Percentiles rank a stretch among this genome's conserved stretches.
Conservation (phyloP, 1,284 basidiomycete genomes). For the Peniophora sp. region DNA sequence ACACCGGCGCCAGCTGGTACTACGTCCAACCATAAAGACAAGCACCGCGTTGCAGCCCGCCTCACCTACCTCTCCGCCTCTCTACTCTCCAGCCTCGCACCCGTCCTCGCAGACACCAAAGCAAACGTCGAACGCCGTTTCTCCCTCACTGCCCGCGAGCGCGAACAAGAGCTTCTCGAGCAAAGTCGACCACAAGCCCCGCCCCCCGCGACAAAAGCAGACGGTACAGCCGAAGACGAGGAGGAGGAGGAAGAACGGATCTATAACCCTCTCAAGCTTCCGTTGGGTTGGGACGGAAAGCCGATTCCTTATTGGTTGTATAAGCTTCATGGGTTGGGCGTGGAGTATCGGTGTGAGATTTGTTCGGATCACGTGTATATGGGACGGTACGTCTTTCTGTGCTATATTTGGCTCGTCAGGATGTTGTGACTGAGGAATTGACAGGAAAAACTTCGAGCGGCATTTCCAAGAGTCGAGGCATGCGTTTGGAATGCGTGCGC, state of each 20-base stretch:
- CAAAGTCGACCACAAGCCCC: slow-evolving; percentile 66
- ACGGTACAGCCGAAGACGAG: slow-evolving; percentile 57
- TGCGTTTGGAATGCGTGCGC: slow-evolving; percentile 96
- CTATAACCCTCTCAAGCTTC: slow-evolving; percentile 96
- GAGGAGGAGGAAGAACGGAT: slow-evolving; percentile 93
- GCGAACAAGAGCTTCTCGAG: slow-evolving; percentile 88
- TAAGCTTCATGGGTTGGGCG: slow-evolving; percentile 95
- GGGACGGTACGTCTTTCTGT: slow-evolving; percentile 59
- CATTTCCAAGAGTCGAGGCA: slow-evolving; percentile 96
- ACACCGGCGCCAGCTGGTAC: slow-evolving; percentile 15
- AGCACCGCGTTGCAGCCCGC: slow-evolving; percentile 63
- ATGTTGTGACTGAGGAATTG: not conserved
- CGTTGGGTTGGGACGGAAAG: slow-evolving; percentile 97
- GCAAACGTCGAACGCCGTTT: slow-evolving; percentile 95
- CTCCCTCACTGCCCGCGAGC: slow-evolving; percentile 92
- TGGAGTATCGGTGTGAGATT: slow-evolving; percentile 97
- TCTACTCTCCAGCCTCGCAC: slow-evolving; percentile 58
- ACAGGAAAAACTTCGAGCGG: slow-evolving; percentile 81
- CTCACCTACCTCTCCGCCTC: slow-evolving; percentile 66
- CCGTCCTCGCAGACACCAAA: slow-evolving; percentile 82
- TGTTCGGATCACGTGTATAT: slow-evolving; percentile 95
- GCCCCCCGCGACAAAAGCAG: slow-evolving; percentile 34
- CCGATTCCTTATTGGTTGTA: slow-evolving; percentile 99
- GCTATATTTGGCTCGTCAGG: not conserved
- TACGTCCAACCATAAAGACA: slow-evolving; percentile 41